Conservation (phyloP, 2,329 filamentous ascomycete species). For the Ceratocystis huliohia region DNA sequence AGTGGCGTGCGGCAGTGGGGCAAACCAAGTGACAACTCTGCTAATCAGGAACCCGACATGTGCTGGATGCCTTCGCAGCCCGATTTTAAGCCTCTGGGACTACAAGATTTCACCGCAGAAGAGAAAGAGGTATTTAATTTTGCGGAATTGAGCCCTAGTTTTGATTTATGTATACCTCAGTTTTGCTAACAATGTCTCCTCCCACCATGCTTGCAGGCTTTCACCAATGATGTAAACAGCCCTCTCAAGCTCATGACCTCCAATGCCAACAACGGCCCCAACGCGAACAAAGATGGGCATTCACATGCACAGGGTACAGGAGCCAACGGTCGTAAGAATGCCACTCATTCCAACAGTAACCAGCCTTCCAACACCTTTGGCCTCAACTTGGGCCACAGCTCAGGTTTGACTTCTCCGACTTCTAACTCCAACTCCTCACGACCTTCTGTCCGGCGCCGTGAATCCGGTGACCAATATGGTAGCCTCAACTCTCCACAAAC, state of each 20-base stretch:
- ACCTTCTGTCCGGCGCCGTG: conserved; percentile 66
- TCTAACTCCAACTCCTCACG: conserved; percentile 60
- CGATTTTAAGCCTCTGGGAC: conserved; percentile 54
- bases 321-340: conserved; percentile 63
- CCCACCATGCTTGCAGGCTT: conserved; percentile 43
- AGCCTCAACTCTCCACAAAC: conserved; percentile 49
- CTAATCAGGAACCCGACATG: conserved; percentile 69
- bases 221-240: conserved; percentile 69
- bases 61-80: conserved; percentile 71
- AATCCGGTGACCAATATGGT: conserved; percentile 56
- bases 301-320: conserved; percentile 34
- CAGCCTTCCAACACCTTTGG: conserved; percentile 26
- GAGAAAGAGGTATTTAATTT: conserved; percentile 42
- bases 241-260: conserved; percentile 76
- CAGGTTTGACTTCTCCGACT: neutral
- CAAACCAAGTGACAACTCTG: conserved; percentile 59
- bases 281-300: conserved; percentile 15
- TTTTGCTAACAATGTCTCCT: neutral
- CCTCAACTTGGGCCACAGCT: conserved; percentile 43
- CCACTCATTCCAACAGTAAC: conserved; percentile 52
- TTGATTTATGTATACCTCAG: neutral
- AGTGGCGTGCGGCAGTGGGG: conserved; percentile 53
- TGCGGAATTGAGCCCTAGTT: neutral
- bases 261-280: conserved; percentile 43
- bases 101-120: conserved; percentile 54